Evolutionary conservation across 192 early-diverging fungal species (phyloP).

Genomic region (Umbelopsis ramanniana): DNA sequence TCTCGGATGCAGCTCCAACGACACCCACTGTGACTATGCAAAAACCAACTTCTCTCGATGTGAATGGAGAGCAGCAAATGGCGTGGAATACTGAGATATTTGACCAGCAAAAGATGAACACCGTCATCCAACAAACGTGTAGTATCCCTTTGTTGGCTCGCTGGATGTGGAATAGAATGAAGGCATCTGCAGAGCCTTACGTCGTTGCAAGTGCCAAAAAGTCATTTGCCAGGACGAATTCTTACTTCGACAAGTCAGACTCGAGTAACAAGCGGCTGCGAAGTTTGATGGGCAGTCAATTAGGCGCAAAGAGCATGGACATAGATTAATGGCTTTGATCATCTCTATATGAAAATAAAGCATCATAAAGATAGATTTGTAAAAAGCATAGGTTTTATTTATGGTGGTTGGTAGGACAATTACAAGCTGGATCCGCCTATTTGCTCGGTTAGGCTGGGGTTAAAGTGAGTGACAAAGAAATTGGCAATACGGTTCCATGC

Average conservation of each 20-base stretch:
- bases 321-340: neutral
- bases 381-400: no score
- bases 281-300: neutral
- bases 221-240: neutral
- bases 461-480: conserved; percentile 27
- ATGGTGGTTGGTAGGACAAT: neutral
- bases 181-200: neutral
- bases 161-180: conserved; percentile 30
- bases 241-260: conserved; percentile 2
- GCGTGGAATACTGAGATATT: conserved; percentile 31
- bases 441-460: neutral
- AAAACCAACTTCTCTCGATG: neutral
- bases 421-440: neutral
- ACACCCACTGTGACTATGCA: conserved; percentile 28
- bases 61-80: neutral
- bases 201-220: neutral
- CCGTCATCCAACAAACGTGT: conserved; percentile 22
- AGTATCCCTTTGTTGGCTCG: conserved; percentile 22
- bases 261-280: neutral
- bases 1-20: conserved; percentile 21
- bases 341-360: neutral
- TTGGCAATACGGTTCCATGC: conserved; percentile 38
- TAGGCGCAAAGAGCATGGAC: neutral
- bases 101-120: conserved; percentile 34
- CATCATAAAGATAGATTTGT: neutral